phyloP scores from a whole-genome alignment of 352 stramenopile species.

The Phytophthora pluvialis region DNA sequence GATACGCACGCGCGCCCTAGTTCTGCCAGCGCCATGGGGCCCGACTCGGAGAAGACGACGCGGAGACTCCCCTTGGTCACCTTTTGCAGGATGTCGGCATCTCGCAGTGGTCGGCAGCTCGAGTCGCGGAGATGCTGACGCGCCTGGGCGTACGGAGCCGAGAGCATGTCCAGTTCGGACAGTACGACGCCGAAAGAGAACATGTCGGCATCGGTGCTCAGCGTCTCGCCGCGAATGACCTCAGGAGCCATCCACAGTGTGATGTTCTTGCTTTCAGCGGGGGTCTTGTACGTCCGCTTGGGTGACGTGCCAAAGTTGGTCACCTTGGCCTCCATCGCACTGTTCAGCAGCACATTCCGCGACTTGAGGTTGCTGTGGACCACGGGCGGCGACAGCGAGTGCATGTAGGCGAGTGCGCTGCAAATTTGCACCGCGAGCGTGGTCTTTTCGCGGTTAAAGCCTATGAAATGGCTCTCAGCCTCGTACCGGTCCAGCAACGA shows the following conservation, averaged over 20 bases:
- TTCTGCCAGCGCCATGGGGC: slow-evolving; percentile 30
- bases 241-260: slow-evolving; percentile 82
- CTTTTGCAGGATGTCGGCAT: slow-evolving; percentile 40
- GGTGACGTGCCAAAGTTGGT: slow-evolving; percentile 45
- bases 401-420: slow-evolving; percentile 38
- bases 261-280: slow-evolving; percentile 39
- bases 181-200: slow-evolving; percentile 86
- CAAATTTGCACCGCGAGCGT: slow-evolving; percentile 46
- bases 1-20: slow-evolving; percentile 34
- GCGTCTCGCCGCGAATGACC: slow-evolving; percentile 75
- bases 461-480: slow-evolving; percentile 14
- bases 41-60: slow-evolving; percentile 32
- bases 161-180: slow-evolving; percentile 64
- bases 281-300: slow-evolving; percentile 41
- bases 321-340: slow-evolving; percentile 36
- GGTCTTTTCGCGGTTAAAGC: slow-evolving; percentile 45
- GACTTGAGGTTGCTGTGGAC: slow-evolving; percentile 45
- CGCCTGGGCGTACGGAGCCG: slow-evolving; percentile 34
- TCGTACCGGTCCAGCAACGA: slow-evolving; percentile 38
- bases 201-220: slow-evolving; percentile 74
- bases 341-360: slow-evolving; percentile 35
- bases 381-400: slow-evolving; percentile 32
- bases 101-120: slow-evolving; percentile 28
- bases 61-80: slow-evolving; percentile 41
- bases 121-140: slow-evolving; percentile 22